Conservation (phyloP, 257 asterid genomes). For the Gynochthodes officinalis region DNA sequence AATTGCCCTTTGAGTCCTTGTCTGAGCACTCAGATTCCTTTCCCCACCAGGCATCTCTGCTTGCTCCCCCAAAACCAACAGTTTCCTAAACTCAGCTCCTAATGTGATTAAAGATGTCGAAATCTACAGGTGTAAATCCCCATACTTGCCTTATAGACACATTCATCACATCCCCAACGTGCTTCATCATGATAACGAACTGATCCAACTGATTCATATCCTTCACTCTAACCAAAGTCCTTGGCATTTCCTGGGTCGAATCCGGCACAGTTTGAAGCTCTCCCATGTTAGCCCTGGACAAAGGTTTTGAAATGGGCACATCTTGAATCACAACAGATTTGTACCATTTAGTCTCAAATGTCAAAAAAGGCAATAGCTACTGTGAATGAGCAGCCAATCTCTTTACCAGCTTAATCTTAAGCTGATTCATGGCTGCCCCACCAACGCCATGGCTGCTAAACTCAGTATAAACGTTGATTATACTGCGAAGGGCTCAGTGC, state of each 20-base stretch:
- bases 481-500: constrained; percentile 84
- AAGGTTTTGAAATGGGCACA: too few relatives aligned
- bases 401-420: constrained; percentile 73
- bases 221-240: constrained; percentile 55
- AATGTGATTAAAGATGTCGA: constrained; percentile 54
- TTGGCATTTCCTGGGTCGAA: constrained; percentile 61
- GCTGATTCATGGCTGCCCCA: constrained; percentile 26
- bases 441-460: constrained; percentile 20
- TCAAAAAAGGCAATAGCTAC: constrained; percentile 69
- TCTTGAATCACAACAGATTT: too few relatives aligned
- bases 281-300: too few relatives aligned
- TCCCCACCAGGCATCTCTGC: constrained; percentile 40
- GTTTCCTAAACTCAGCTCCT: constrained; percentile 76
- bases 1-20: constrained; percentile 54
- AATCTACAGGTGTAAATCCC: constrained; percentile 76
- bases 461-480: constrained; percentile 56
- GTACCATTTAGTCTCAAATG: too few relatives aligned
- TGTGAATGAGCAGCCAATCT: constrained; percentile 66
- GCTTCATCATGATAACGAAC: constrained; percentile 71
- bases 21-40: too few relatives aligned
- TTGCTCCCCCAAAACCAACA: constrained; percentile 65
- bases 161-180: constrained; percentile 71
- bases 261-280: constrained; percentile 68
- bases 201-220: constrained; percentile 52
- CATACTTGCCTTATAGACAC: constrained; percentile 67